phyloP scores from a whole-genome alignment of 1,284 basidiomycete genomes.

The Fomitiporia mediterranea region DNA sequence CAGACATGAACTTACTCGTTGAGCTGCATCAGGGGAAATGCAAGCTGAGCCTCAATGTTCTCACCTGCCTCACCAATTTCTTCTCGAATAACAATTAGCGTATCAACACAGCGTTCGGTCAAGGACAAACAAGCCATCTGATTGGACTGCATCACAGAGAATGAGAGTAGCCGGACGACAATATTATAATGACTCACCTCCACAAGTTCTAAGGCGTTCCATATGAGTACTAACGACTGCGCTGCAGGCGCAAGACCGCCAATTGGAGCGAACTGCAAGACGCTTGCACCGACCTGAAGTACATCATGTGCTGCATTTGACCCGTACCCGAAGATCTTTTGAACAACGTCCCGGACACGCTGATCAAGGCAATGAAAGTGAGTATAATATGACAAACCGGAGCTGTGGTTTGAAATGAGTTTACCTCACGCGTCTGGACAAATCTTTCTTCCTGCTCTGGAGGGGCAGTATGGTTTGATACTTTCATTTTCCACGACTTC shows the following conservation, averaged over 20 bases:
- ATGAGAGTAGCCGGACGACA: neutral
- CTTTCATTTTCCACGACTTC: neutral
- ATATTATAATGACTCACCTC: slow-evolving; percentile 44
- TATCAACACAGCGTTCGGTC: slow-evolving; percentile 46
- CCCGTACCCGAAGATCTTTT: slow-evolving; percentile 44
- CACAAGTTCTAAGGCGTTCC: slow-evolving; percentile 54
- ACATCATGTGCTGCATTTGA: slow-evolving; percentile 43
- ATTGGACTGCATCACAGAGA: slow-evolving; percentile 42
- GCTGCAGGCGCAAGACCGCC: slow-evolving; percentile 51
- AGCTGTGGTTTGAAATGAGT: neutral
- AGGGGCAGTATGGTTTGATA: neutral
- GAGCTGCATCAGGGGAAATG: slow-evolving; percentile 39
- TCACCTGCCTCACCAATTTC: slow-evolving; percentile 39
- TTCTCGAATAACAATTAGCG: slow-evolving; percentile 39
- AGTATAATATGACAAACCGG: neutral
- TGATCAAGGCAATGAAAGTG: neutral
- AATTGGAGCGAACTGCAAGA: slow-evolving; percentile 50
- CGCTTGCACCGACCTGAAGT: slow-evolving; percentile 39
- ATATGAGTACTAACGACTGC: slow-evolving; percentile 48
- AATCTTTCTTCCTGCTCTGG: slow-evolving; percentile 12
- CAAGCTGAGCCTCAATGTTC: slow-evolving; percentile 32
- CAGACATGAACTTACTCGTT: slow-evolving; percentile 40
- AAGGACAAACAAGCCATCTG: slow-evolving; percentile 40
- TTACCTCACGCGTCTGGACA: slow-evolving; percentile 3
- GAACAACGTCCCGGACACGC: slow-evolving; percentile 6